phyloP scores from a whole-genome alignment of 2,329 filamentous ascomycete species.

The Calonectria montana region DNA sequence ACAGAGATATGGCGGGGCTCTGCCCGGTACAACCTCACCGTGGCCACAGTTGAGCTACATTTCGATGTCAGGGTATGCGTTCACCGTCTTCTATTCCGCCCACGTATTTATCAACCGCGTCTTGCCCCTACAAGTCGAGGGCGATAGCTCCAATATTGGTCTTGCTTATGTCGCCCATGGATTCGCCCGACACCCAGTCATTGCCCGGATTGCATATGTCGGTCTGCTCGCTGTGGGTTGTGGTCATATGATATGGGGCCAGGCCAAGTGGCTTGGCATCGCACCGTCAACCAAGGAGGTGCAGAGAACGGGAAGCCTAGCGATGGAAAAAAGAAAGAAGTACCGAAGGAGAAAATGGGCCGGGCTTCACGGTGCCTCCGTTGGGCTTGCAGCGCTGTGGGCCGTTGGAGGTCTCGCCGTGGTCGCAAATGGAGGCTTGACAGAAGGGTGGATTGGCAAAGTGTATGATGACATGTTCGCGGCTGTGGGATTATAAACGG shows the following conservation, averaged over 20 bases:
- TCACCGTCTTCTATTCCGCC: conserved; percentile 72
- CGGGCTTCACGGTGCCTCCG: conserved; percentile 73
- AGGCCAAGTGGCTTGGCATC: conserved; percentile 82
- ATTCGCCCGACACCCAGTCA: conserved; percentile 76
- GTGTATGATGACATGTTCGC: conserved; percentile 78
- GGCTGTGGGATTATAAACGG: conserved; percentile 43
- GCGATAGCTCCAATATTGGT: conserved; percentile 87
- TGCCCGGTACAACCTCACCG: conserved; percentile 56
- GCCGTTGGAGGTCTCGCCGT: conserved; percentile 83
- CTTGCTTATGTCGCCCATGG: conserved; percentile 87
- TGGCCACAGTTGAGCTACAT: conserved; percentile 82
- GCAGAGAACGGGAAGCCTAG: conserved; percentile 53
- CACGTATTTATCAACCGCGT: conserved; percentile 83
- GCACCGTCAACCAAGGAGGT: conserved; percentile 67
- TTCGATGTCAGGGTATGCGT: conserved; percentile 77
- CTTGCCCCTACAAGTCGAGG: conserved; percentile 80
- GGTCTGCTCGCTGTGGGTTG: conserved; percentile 75
- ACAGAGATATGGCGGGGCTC: conserved; percentile 78
- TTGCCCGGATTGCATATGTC: conserved; percentile 77
- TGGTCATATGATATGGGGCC: conserved; percentile 86
- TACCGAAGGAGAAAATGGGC: conserved; percentile 76
- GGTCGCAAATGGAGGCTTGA: conserved; percentile 76
- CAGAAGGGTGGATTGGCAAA: conserved; percentile 81
- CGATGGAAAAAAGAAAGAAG: conserved; percentile 61
- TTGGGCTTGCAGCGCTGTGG: conserved; percentile 75